Percentiles rank a stretch among this genome's conserved stretches.
Evolutionary conservation across 106 monocot species (phyloP).

Genomic region (Phalaenopsis aphrodite): DNA sequence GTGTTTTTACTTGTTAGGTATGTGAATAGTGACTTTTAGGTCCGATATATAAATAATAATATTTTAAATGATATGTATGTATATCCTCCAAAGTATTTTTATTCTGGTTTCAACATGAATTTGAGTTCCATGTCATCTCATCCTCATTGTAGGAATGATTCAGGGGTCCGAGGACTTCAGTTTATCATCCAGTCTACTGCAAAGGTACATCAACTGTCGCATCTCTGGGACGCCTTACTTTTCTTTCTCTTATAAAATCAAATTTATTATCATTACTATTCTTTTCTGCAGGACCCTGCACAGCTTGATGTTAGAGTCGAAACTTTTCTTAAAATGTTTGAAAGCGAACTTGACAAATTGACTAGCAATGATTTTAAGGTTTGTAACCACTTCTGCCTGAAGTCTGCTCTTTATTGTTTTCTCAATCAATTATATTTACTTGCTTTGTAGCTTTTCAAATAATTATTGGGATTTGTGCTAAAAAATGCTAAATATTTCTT

Average conservation of each 20-base stretch:
- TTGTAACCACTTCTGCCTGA: background rate
- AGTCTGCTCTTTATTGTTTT: background rate
- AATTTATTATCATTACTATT: background rate
- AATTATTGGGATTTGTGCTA: background rate
- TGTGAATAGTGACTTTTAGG: no score
- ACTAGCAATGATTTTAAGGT: constrained; percentile 60
- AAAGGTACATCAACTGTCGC: constrained; percentile 38
- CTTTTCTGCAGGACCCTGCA: constrained; percentile 58
- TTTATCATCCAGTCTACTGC: constrained; percentile 85
- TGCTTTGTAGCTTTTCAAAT: background rate
- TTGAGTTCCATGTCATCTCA: background rate
- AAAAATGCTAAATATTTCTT: background rate
- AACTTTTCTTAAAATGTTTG: constrained; percentile 71
- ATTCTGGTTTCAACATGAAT: background rate
- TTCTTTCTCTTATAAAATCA: background rate
- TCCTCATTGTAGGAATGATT: constrained; percentile 50
- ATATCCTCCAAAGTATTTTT: no score
- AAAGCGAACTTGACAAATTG: constrained; percentile 65
- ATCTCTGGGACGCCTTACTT: background rate
- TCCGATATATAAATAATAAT: no score
- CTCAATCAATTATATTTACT: background rate
- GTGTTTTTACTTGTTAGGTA: no score
- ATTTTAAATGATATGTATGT: no score
- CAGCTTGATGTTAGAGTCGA: constrained; percentile 71
- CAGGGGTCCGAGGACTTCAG: constrained; percentile 57